A percentile compares a stretch with the other conserved stretches of the same genome.
Evolutionary conservation across 2,329 filamentous ascomycete genomes (phyloP).

Genomic region (Talaromyces sp.): DNA sequence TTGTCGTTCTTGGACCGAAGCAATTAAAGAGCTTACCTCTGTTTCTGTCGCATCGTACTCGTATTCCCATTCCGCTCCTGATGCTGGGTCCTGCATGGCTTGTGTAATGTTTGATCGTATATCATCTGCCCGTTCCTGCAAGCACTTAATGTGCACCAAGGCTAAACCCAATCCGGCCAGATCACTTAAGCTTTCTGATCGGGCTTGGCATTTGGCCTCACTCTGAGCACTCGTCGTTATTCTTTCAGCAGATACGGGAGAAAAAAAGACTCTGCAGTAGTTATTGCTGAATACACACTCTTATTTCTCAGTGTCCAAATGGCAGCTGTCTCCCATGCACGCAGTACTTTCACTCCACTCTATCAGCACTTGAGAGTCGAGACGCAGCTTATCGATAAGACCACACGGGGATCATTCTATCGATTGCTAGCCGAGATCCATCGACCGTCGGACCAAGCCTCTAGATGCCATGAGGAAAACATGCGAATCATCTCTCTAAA

Average conservation of each 20-base stretch:
- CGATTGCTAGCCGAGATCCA: neutral
- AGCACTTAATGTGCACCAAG: neutral
- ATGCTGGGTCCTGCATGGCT: conserved; percentile 19
- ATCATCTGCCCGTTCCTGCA: neutral
- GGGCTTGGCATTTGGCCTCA: neutral
- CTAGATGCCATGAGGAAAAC: too few species aligned
- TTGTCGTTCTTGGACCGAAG: neutral
- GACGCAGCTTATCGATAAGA: neutral
- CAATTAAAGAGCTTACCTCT: conserved; percentile 36
- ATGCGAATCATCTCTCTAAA: too few species aligned
- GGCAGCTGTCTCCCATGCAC: too few species aligned
- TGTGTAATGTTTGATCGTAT: neutral
- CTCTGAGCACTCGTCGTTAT: too few species aligned
- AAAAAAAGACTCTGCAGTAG: too few species aligned
- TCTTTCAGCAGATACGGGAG: too few species aligned
- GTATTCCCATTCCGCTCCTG: conserved; percentile 45
- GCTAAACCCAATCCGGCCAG: neutral
- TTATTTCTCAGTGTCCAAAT: too few species aligned
- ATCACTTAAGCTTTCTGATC: neutral
- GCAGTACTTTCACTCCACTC: too few species aligned
- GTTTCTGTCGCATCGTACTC: conserved; percentile 55
- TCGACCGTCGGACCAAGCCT: neutral
- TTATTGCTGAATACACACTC: too few species aligned
- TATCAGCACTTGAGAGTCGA: too few species aligned
- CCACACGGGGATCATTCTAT: neutral